These are phyloP conservation scores for Cryphonectria japonica DNA, from an alignment of 2,329 filamentous ascomycete genomes.

Conservation along the genomic window DNA sequence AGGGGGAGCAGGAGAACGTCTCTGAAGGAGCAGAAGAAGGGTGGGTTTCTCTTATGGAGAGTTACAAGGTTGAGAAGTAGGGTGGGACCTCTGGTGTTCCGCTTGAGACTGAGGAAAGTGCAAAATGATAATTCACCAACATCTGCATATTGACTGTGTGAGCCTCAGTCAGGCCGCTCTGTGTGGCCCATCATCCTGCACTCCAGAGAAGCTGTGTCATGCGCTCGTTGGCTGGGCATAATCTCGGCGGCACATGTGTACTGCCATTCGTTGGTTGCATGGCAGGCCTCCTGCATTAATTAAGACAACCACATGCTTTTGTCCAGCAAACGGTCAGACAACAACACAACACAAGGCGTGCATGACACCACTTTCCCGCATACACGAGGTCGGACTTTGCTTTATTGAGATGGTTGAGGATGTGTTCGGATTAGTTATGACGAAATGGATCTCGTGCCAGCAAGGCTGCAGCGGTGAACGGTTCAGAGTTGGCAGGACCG, in stretches of 20 bases:
- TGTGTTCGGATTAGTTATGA: background rate
- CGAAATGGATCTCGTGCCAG: conserved; percentile 7
- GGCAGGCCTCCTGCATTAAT: conserved; percentile 24
- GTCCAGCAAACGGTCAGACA: conserved; percentile 1
- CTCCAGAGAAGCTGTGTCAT: background rate
- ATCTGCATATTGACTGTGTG: background rate
- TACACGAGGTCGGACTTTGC: background rate
- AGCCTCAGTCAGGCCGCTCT: background rate
- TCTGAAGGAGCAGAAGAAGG: background rate
- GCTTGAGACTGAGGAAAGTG: background rate
- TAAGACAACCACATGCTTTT: conserved; percentile 32
- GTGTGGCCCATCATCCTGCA: background rate
- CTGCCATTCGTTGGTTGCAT: conserved; percentile 8
- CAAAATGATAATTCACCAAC: background rate
- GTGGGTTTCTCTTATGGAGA: background rate
- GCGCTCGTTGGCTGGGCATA: background rate
- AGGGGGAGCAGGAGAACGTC: background rate
- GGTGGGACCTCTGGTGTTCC: background rate
- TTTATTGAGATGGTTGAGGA: background rate
- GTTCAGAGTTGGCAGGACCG: background rate
- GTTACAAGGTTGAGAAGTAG: background rate
- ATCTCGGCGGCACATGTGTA: background rate
- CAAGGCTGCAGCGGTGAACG: background rate
- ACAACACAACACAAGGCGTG: background rate
- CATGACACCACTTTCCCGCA: background rate